Percentiles rank a stretch among this genome's conserved stretches.
phyloP scores from a whole-genome alignment of 129 eudicot species.

The Glebionis coronaria region DNA sequence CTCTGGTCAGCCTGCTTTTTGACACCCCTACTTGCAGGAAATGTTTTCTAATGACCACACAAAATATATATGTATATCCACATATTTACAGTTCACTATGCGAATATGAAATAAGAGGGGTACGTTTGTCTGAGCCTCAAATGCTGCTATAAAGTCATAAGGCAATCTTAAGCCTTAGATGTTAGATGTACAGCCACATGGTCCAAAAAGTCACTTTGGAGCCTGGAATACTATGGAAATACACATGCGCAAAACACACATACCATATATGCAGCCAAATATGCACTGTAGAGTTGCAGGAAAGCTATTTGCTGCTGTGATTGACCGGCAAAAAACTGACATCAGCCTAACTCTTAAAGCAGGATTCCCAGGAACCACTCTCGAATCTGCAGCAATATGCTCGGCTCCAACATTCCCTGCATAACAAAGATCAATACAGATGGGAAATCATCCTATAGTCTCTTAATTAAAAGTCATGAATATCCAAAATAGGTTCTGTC shows the following conservation, averaged over 20 bases:
- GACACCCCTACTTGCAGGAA: no score
- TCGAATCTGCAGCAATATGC: constrained; percentile 59
- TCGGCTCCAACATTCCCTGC: constrained; percentile 77
- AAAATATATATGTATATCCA: neutral
- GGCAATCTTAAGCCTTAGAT: neutral
- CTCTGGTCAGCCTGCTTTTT: no score
- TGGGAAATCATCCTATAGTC: constrained; percentile 16
- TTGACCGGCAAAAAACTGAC: constrained; percentile 86
- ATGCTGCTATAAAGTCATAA: constrained; percentile 5
- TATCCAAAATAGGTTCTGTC: neutral
- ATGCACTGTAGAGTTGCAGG: constrained; percentile 96
- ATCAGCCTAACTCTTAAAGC: constrained; percentile 67
- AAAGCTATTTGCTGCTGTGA: constrained; percentile 87
- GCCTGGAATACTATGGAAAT: constrained; percentile 2
- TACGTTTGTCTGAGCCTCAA: neutral
- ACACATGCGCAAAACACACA: constrained; percentile 11
- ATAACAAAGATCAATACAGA: constrained; percentile 18
- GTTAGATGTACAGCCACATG: neutral
- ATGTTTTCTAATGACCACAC: neutral
- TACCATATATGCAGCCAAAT: constrained; percentile 94
- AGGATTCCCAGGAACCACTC: constrained; percentile 72
- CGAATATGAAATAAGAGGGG: neutral
- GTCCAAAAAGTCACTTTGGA: constrained; percentile 12
- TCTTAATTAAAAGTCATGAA: constrained; percentile 10
- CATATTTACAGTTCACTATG: constrained; percentile 12